phyloP scores from a whole-genome alignment of 73 alveolate species.

The Effrenium voratum region DNA sequence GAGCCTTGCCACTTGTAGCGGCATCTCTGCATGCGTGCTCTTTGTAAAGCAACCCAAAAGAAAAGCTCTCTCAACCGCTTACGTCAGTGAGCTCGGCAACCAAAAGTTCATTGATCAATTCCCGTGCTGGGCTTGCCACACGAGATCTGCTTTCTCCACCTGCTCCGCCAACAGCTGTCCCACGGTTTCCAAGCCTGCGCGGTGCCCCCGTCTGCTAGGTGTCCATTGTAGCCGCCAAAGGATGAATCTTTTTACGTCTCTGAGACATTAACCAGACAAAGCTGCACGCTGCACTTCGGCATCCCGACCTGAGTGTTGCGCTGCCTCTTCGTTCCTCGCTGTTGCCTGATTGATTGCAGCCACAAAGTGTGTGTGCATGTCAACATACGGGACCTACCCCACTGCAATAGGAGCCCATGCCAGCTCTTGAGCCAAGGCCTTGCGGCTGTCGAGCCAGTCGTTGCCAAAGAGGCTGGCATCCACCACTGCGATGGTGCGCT shows the following conservation, averaged over 20 bases:
- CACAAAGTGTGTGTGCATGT: too few relatives aligned
- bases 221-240: neutral
- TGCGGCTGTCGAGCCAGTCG: conserved; percentile 91
- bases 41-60: too few relatives aligned
- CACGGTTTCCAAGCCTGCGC: conserved; percentile 46
- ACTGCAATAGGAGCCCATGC: too few relatives aligned
- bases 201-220: neutral
- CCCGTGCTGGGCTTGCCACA: neutral
- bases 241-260: neutral
- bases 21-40: neutral
- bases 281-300: neutral
- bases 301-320: conserved; percentile 22
- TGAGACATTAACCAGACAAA: neutral
- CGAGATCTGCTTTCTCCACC: conserved; percentile 69
- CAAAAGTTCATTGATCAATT: neutral
- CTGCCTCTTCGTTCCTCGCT: conserved; percentile 43
- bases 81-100: neutral
- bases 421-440: conserved; percentile 34
- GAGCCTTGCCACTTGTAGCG: neutral
- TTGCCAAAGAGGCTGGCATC: conserved; percentile 88
- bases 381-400: too few relatives aligned
- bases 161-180: conserved; percentile 89
- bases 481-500: conserved; percentile 85
- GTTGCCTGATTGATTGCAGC: conserved; percentile 35
- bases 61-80: neutral